These are phyloP conservation scores for Paraglomus brasilianum DNA, from an alignment of 192 early-diverging fungal genomes.

Conservation along the genomic window DNA sequence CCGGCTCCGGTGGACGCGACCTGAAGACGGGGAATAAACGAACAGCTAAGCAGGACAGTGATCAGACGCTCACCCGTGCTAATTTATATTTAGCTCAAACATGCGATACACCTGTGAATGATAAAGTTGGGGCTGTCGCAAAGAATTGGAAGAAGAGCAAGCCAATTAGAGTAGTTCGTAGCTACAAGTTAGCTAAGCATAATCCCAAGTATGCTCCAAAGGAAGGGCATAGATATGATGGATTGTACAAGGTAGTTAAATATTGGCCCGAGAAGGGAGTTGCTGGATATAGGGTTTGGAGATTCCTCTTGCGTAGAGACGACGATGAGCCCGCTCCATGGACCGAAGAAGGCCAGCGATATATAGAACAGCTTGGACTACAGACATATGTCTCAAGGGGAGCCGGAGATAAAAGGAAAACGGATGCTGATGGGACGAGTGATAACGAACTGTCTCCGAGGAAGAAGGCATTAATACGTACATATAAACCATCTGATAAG, in stretches of 20 bases:
- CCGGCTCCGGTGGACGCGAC: slow-evolving; percentile 63
- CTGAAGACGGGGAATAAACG: slow-evolving; percentile 52
- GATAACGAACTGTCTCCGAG: background rate
- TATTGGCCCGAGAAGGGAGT: slow-evolving; percentile 59
- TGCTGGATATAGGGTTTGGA: slow-evolving; percentile 56
- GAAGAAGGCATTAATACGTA: background rate
- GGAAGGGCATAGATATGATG: slow-evolving; percentile 64
- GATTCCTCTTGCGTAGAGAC: slow-evolving; percentile 61
- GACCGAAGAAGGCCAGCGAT: slow-evolving; percentile 52
- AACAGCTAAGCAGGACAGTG: slow-evolving; percentile 46
- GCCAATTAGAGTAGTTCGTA: slow-evolving; percentile 60
- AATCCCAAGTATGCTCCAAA: slow-evolving; percentile 50
- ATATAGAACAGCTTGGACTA: slow-evolving; percentile 47
- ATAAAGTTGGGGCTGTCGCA: slow-evolving; percentile 42
- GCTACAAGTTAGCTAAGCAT: slow-evolving; percentile 46
- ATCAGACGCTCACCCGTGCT: slow-evolving; percentile 58
- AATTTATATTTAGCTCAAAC: slow-evolving; percentile 62
- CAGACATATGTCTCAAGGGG: slow-evolving; percentile 35
- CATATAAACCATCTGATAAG: slow-evolving; percentile 20
- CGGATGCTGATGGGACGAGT: background rate
- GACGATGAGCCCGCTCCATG: slow-evolving; percentile 65
- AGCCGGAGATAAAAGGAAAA: slow-evolving; percentile 8
- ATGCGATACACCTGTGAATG: slow-evolving; percentile 51
- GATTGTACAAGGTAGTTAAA: slow-evolving; percentile 62
- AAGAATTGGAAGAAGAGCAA: slow-evolving; percentile 53